A percentile compares a stretch with the other conserved stretches of the same genome.
Evolutionary conservation across 2,329 filamentous ascomycete genomes (phyloP).

Genomic region (Exophiala spinifera): DNA sequence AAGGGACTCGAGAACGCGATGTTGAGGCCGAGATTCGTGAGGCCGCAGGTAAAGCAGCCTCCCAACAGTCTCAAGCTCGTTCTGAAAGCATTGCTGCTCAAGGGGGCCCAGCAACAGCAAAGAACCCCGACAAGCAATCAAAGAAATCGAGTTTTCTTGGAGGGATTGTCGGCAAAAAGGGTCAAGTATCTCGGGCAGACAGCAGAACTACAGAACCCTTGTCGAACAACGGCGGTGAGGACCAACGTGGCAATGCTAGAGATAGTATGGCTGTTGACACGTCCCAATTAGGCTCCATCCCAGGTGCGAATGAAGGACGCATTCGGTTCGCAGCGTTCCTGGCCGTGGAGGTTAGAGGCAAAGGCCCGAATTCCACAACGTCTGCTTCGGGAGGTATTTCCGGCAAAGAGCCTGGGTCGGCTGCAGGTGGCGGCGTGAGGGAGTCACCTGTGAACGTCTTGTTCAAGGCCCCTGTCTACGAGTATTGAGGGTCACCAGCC

Average conservation of each 20-base stretch:
- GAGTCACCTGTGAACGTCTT: conserved; percentile 56
- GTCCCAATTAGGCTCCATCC: conserved; percentile 9
- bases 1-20: conserved; percentile 20
- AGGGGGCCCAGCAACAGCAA: conserved; percentile 20
- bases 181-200: conserved; percentile 19
- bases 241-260: conserved; percentile 16
- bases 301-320: conserved; percentile 40
- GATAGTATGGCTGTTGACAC: conserved; percentile 21
- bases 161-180: conserved; percentile 40
- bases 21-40: conserved; percentile 26
- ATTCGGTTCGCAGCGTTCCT: conserved; percentile 75
- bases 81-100: conserved; percentile 25
- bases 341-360: conserved; percentile 69
- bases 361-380: conserved; percentile 34
- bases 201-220: conserved; percentile 30
- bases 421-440: conserved; percentile 13
- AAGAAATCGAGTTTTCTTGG: conserved; percentile 44
- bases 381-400: conserved; percentile 5
- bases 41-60: conserved; percentile 21
- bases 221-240: conserved; percentile 13
- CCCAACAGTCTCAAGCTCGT: conserved; percentile 11
- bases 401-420: conserved; percentile 20
- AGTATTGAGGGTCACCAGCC: conserved; percentile 31
- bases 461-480: conserved; percentile 69
- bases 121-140: conserved; percentile 30